Base-by-base conservation (phyloP, 768 basidiomycete genomes). In the Trametes sanguinea region DNA sequence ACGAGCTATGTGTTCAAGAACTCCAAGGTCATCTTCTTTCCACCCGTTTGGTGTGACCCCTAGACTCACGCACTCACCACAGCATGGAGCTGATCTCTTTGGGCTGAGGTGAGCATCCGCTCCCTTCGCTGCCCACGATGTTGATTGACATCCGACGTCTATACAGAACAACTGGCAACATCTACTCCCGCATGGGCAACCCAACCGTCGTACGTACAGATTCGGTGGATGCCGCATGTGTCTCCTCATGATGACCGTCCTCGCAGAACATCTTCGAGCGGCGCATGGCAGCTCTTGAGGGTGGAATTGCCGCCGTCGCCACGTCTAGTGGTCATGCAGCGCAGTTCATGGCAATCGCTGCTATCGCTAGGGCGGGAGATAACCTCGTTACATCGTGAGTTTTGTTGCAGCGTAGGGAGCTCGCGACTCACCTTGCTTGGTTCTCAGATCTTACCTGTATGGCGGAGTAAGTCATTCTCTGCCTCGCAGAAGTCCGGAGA, bases 81-180 rank as follows among this genome's bases (percentile, higher is more conserved):
- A 88, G 85, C 89, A 92, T 71, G 89, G 78, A 10, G 87, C 88
- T 9, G 85, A 89, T 71, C 77, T 92, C 16, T 91, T 91, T 69
- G 85, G 82, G 4, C 69, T 90, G 63, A 83, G 76, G 80, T 85
- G 1, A 2, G 61, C 39, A 7, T 29, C 9, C 3, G 6, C n/a
- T 7, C 10, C 17, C 2, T 16, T 16, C 57, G 14, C 32, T 37
- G 3, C 35, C 13, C 10, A 9, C 2, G 6, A 4, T 11, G 9
- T 44, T 4, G 35, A 37, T 37, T 37, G 35, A 37, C 35, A 37
- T 43, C 39, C 22, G 2, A 44, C 40, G 5, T 1, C 8, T 10
- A 16, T 11, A 72, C 81, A 32, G 74, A 42, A 61, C 66, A 0
- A 42, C 77, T 6, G 87, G 87, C 3, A 81, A 86, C 70, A 83